phyloP scores from a whole-genome alignment of 805 yeast species.

The Ogataea saltuana region DNA sequence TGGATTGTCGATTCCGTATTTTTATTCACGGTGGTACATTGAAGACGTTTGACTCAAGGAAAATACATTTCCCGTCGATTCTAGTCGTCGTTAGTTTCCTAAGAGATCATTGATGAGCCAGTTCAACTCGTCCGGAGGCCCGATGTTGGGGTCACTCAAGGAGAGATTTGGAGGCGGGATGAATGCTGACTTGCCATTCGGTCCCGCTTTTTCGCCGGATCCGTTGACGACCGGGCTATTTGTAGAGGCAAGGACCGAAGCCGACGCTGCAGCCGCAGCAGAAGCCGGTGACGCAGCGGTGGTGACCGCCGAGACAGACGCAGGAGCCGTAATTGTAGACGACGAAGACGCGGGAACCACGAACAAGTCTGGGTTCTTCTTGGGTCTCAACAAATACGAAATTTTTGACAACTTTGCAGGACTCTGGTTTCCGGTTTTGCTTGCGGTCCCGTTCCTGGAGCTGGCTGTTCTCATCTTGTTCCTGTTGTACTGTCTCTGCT shows the following conservation, averaged over 20 bases:
- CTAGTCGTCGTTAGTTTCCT: conserved; percentile 16
- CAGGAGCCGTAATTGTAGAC: conserved; percentile 21
- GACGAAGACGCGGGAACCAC: conserved; percentile 19
- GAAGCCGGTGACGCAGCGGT: conserved; percentile 15
- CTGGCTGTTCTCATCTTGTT: not conserved
- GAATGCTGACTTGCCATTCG: conserved; percentile 10
- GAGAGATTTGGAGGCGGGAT: conserved; percentile 27
- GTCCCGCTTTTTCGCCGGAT: no score
- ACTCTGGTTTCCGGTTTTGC: conserved; percentile 12
- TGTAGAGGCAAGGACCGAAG: no score
- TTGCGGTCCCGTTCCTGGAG: not conserved
- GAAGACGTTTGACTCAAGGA: no score
- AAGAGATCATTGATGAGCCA: conserved; percentile 71
- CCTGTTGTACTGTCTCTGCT: conserved; percentile 16
- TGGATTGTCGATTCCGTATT: no score
- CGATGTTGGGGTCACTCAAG: conserved; percentile 30
- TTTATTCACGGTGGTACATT: no score
- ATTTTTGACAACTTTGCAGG: conserved; percentile 29
- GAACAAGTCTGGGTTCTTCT: conserved; percentile 6
- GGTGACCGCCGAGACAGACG: conserved; percentile 17
- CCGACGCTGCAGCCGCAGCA: no score
- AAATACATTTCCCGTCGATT: not conserved
- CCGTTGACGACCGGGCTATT: no score
- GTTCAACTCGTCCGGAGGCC: conserved; percentile 63
- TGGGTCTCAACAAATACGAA: conserved; percentile 31